Evolutionary conservation across 2,329 filamentous ascomycete genomes (phyloP), one percentile per base, ranked within the genome.

Genomic region (Trichoderma gracile): DNA sequence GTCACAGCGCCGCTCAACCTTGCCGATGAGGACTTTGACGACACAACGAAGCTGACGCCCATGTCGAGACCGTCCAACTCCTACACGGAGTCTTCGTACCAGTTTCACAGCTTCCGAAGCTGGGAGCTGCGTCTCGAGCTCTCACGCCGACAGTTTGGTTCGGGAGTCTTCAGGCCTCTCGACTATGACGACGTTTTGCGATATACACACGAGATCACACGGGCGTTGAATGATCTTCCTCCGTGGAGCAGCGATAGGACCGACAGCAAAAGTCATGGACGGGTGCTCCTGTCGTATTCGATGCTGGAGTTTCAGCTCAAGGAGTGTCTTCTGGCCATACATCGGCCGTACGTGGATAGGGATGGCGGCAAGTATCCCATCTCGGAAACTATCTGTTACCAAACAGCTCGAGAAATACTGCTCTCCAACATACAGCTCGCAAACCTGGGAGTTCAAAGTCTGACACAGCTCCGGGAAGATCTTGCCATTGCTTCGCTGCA

Each of bases 221-320:
- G 43, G 6, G 58, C 58, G 6, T 45, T 61, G 10, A 52, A 61
- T n/a, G 47, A 61, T 30, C 58, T 61, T 5, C 58, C 47, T 15
- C 58, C 58, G 1, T 61, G 58, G 58, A 21, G 7, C 38, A 53
- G 1, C 8, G 21, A 7, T 23, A 33, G 57, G 19, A 27, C 7
- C 1, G 46, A 50, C n/a, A 17, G 30, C 12, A 60, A 60, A 30
- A 33, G 23, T 12, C 46, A 53, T n/a, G 25, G 49, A 46, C 15
- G 10, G 9, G 38, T 62, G 8, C 21, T 54, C 1, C 25, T 54
- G 19, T 14, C 49, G 6, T 62, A 43, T 5, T 40, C 49, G 17
- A 54, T 62, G 19, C 3, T 62, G 19, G 59, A 54, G 9, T 53
- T 62, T 46, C 49, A 62, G 19, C 59, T 62, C 49, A 62, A 62